A percentile compares a stretch with the other conserved stretches of the same genome.
Conservation (phyloP, 352 stramenopile genomes). For the Elongisporangium senticosum region DNA sequence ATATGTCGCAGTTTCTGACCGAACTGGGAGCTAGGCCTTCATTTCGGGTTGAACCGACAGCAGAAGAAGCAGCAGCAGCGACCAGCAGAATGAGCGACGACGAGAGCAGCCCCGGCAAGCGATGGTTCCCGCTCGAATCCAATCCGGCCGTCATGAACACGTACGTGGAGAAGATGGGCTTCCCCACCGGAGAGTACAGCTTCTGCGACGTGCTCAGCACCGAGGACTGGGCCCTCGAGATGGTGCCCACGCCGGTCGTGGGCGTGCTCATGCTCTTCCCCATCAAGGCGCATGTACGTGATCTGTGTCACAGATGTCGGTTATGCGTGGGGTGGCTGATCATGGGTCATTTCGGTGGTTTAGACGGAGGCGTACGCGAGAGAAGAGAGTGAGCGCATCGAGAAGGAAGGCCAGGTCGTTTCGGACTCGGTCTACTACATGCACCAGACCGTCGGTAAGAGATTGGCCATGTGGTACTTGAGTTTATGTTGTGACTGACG, state of each 20-base stretch:
- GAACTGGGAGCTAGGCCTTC: not conserved
- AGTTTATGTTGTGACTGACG: conserved; percentile 2
- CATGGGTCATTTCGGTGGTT: not conserved
- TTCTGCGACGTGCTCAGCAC: conserved; percentile 95
- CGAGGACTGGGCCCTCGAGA: conserved; percentile 95
- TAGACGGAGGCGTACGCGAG: conserved; percentile 76
- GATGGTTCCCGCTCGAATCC: conserved; percentile 90
- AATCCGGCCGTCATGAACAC: conserved; percentile 95
- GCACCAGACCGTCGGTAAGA: conserved; percentile 91
- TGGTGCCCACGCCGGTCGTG: conserved; percentile 91
- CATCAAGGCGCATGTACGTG: conserved; percentile 83
- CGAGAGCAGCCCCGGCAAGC: conserved; percentile 32
- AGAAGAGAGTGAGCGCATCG: conserved; percentile 65
- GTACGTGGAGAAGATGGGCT: conserved; percentile 93
- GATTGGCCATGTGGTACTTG: not conserved
- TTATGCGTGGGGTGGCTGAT: not conserved
- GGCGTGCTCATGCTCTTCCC: conserved; percentile 95
- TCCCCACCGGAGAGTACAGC: conserved; percentile 76
- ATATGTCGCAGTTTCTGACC: not conserved
- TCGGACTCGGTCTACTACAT: conserved; percentile 85
- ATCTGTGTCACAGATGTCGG: not conserved
- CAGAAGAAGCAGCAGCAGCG: not conserved
- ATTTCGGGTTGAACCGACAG: not conserved
- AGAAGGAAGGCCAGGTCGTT: conserved; percentile 64
- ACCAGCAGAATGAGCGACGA: conserved; percentile 32